Evolutionary conservation across 1,139 yeast genomes (phyloP).

Genomic region (Suhomyces chickasaworum): DNA sequence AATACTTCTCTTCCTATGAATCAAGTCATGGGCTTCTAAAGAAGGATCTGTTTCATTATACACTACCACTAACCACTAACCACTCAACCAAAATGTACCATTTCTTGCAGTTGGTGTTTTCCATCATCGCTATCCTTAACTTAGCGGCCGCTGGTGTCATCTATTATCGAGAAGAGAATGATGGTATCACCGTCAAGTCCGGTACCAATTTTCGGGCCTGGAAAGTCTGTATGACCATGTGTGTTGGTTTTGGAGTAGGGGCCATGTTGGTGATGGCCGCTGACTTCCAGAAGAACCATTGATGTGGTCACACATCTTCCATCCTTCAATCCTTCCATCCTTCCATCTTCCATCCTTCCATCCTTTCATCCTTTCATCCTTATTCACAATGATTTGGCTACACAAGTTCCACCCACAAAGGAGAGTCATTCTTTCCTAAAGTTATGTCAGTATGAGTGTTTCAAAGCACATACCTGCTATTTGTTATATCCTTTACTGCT

Average conservation of each 20-base stretch:
- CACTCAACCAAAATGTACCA: slow-evolving; percentile 10
- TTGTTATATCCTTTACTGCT: too few relatives aligned
- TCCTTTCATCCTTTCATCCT: too few relatives aligned
- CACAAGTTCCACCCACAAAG: too few relatives aligned
- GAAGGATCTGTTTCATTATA: background rate
- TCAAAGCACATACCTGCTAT: too few relatives aligned
- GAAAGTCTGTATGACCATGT: slow-evolving; percentile 27
- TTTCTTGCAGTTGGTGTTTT: slow-evolving; percentile 21
- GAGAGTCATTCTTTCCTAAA: too few relatives aligned
- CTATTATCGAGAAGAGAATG: slow-evolving; percentile 21
- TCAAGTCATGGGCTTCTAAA: background rate
- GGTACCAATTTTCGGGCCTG: slow-evolving; percentile 28
- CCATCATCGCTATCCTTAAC: slow-evolving; percentile 27
- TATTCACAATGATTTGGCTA: too few relatives aligned
- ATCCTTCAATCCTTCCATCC: too few relatives aligned
- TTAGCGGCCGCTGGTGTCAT: slow-evolving; percentile 24
- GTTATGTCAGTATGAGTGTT: too few relatives aligned
- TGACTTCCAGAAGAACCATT: background rate
- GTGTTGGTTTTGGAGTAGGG: slow-evolving; percentile 24
- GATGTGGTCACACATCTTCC: background rate
- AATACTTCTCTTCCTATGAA: background rate
- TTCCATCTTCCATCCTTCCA: too few relatives aligned
- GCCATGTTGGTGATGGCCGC: slow-evolving; percentile 16
- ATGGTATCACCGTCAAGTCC: slow-evolving; percentile 23
- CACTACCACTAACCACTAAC: background rate